A percentile compares a stretch with the other conserved stretches of the same genome.
Conservation (phyloP, 2,329 filamentous ascomycete species). For the Neofusicoccum kwambonambiense region DNA sequence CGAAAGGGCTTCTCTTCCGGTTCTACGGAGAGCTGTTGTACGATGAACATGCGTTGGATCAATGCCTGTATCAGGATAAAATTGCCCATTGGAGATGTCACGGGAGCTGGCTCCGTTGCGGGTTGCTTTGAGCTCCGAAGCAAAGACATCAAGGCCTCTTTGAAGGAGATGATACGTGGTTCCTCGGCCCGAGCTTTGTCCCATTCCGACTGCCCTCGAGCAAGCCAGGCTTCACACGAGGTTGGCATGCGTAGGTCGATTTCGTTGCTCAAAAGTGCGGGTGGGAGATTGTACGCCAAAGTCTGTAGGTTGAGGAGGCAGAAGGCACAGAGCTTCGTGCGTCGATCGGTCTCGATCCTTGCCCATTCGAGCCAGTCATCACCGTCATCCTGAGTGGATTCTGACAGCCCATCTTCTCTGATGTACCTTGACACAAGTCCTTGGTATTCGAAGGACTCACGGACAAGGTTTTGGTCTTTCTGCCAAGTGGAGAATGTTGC, state of each 20-base stretch:
- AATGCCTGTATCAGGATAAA: constrained; percentile 1
- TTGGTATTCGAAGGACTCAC: constrained; percentile 2
- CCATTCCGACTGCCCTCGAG: background rate
- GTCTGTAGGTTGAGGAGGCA: constrained; percentile 4
- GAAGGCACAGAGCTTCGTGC: constrained; percentile 5
- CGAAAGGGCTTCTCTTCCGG: constrained; percentile 18
- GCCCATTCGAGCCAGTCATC: constrained; percentile 1
- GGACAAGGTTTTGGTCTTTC: background rate
- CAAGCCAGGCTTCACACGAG: constrained; percentile 2
- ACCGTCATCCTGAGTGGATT: background rate
- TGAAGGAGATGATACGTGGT: constrained; percentile 1
- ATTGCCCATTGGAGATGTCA: constrained; percentile 1
- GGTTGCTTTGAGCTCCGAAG: constrained; percentile 21
- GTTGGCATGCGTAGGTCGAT: background rate
- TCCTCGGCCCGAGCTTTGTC: constrained; percentile 17
- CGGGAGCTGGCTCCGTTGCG: constrained; percentile 6
- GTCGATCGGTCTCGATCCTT: background rate
- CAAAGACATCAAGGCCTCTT: constrained; percentile 29
- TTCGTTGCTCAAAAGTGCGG: background rate
- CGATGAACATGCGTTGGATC: background rate
- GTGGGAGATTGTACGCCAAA: background rate
- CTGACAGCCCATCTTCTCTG: background rate
- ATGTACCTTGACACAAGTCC: background rate
- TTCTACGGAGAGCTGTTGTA: constrained; percentile 14
- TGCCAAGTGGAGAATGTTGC: constrained; percentile 1